phyloP scores from a whole-genome alignment of 2,329 filamentous ascomycete species.

The Alternaria ventricosa region DNA sequence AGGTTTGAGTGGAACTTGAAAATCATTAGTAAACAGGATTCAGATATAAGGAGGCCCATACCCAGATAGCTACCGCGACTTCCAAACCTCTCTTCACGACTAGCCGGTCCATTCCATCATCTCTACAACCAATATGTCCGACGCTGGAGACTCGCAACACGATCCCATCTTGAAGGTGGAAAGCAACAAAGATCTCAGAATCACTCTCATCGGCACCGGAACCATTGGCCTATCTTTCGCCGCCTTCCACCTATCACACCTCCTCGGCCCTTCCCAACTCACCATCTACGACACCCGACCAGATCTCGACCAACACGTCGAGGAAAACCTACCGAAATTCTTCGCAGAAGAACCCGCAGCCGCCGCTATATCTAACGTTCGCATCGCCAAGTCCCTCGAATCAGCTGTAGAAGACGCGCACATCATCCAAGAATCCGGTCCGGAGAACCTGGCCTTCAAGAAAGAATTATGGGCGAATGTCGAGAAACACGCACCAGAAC shows the following conservation, averaged over 20 bases:
- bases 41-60: neutral
- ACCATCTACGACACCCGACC: slow-evolving; percentile 60
- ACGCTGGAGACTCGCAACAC: neutral
- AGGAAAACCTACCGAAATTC: slow-evolving; percentile 52
- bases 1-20: neutral
- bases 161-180: neutral
- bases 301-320: slow-evolving; percentile 55
- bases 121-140: slow-evolving; percentile 13
- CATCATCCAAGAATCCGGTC: slow-evolving; percentile 67
- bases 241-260: slow-evolving; percentile 59
- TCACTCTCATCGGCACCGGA: slow-evolving; percentile 55
- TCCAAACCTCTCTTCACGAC: neutral
- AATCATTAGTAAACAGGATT: neutral
- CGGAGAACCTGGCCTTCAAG: slow-evolving; percentile 62
- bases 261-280: slow-evolving; percentile 48
- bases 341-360: slow-evolving; percentile 29
- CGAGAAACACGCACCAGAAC: slow-evolving; percentile 52
- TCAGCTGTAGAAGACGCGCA: slow-evolving; percentile 55
- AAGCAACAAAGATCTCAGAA: slow-evolving; percentile 27
- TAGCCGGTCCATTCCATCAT: neutral
- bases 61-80: neutral
- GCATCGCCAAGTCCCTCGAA: slow-evolving; percentile 39
- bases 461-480: slow-evolving; percentile 59
- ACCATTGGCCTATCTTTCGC: slow-evolving; percentile 64
- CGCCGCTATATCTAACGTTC: slow-evolving; percentile 43